phyloP scores from a whole-genome alignment of 2,329 filamentous ascomycete genomes.

The Colletotrichum spaethianum region DNA sequence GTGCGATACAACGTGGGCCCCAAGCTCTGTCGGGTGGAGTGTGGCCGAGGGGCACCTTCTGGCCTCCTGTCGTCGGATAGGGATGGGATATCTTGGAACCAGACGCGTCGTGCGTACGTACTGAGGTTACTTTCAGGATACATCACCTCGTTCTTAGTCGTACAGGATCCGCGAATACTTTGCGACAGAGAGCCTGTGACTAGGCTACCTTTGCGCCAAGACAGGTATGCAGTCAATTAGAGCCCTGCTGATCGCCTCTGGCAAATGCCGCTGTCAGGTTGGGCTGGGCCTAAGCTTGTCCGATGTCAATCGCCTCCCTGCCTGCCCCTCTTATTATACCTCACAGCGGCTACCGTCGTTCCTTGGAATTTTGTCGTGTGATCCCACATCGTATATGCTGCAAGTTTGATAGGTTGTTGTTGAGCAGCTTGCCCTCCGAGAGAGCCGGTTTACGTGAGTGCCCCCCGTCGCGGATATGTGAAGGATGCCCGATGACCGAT shows the following conservation, averaged over 20 bases:
- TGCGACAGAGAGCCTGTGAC: background rate
- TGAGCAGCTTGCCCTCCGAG: background rate
- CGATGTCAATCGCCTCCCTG: background rate
- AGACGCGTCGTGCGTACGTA: conserved; percentile 4
- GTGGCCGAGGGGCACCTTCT: conserved; percentile 10
- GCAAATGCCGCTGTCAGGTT: conserved; percentile 27
- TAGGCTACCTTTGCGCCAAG: background rate
- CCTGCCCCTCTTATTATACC: conserved; percentile 10
- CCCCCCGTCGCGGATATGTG: background rate
- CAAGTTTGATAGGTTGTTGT: background rate
- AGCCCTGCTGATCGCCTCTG: conserved; percentile 20
- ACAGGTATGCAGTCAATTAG: conserved; percentile 10
- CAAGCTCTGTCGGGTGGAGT: background rate
- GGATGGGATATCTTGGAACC: conserved; percentile 6
- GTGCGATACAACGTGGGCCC: conserved; percentile 19
- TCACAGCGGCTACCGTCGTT: conserved; percentile 1
- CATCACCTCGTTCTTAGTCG: background rate
- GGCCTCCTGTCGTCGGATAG: background rate
- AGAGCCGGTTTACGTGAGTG: conserved; percentile 1
- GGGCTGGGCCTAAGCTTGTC: conserved; percentile 6
- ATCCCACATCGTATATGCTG: background rate
- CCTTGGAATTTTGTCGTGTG: background rate
- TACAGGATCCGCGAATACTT: conserved; percentile 7
- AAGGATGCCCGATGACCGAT: background rate
- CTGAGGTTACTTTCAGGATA: background rate